phyloP scores from a whole-genome alignment of 805 yeast genomes.

The Priceomyces carsonii region DNA sequence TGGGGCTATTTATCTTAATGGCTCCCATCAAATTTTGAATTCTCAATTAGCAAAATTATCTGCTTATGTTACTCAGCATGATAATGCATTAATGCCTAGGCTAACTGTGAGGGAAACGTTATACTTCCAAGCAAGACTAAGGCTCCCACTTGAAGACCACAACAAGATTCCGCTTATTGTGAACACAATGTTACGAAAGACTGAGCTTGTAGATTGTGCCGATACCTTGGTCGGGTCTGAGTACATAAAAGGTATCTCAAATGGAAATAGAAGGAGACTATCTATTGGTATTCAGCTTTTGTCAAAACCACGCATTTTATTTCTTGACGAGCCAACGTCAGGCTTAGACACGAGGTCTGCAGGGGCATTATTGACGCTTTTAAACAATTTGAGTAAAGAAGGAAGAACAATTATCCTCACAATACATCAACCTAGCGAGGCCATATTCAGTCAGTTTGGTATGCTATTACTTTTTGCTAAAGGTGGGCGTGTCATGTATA shows the following conservation, averaged over 20 bases:
- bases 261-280: slow-evolving; percentile 73
- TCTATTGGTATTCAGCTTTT: slow-evolving; percentile 80
- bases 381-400: slow-evolving; percentile 54
- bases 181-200: slow-evolving; percentile 58
- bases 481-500: slow-evolving; percentile 70
- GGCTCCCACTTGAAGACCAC: slow-evolving; percentile 50
- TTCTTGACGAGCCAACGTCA: slow-evolving; percentile 87
- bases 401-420: slow-evolving; percentile 70
- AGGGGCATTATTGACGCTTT: slow-evolving; percentile 59
- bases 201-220: slow-evolving; percentile 75
- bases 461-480: slow-evolving; percentile 70
- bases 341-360: slow-evolving; percentile 85
- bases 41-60: slow-evolving; percentile 38
- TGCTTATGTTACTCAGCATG: slow-evolving; percentile 83
- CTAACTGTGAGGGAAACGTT: slow-evolving; percentile 80
- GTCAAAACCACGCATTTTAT: slow-evolving; percentile 66
- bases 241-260: slow-evolving; percentile 41
- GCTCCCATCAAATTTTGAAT: slow-evolving; percentile 22
- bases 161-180: slow-evolving; percentile 48
- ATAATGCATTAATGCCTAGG: slow-evolving; percentile 66
- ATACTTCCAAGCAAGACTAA: slow-evolving; percentile 65
- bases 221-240: slow-evolving; percentile 55
- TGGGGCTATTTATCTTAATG: slow-evolving; percentile 30
- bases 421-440: slow-evolving; percentile 82
- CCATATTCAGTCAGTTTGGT: slow-evolving; percentile 64